These are phyloP conservation scores for Iberis pinnata DNA, from an alignment of 345 rosid species.

Conservation along the genomic window DNA sequence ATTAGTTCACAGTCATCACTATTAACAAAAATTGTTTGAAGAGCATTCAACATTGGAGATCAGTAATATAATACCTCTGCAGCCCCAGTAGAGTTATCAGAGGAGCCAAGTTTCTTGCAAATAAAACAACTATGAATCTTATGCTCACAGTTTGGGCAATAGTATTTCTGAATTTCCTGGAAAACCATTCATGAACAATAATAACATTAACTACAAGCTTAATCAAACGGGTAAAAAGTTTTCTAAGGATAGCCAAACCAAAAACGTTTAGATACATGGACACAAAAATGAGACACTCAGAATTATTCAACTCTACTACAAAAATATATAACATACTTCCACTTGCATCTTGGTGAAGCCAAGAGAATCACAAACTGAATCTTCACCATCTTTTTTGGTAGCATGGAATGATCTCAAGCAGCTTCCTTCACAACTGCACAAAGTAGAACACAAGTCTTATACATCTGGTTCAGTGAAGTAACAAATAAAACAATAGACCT, in stretches of 20 bases:
- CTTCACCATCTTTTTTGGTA: slow-evolving; percentile 49
- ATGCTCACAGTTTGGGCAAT: slow-evolving; percentile 65
- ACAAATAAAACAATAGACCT: too few species aligned
- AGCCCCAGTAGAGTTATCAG: slow-evolving; percentile 54
- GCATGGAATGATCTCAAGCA: slow-evolving; percentile 94
- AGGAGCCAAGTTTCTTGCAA: slow-evolving; percentile 76
- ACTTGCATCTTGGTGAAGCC: slow-evolving; percentile 54
- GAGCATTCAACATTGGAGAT: slow-evolving; percentile 14
- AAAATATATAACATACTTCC: slow-evolving; percentile 41
- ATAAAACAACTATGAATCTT: slow-evolving; percentile 76
- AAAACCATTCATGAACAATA: slow-evolving; percentile 20
- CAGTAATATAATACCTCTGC: slow-evolving; percentile 54
- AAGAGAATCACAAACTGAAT: slow-evolving; percentile 56
- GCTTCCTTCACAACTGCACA: slow-evolving; percentile 74
- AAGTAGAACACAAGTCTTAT: slow-evolving; percentile 21
- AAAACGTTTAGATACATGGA: not conserved
- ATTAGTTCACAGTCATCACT: slow-evolving; percentile 11
- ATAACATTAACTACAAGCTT: slow-evolving; percentile 14
- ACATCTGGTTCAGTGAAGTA: slow-evolving; percentile 17
- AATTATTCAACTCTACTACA: slow-evolving; percentile 5
- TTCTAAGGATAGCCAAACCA: not conserved
- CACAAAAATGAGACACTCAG: slow-evolving; percentile 1
- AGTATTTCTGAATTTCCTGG: slow-evolving; percentile 55
- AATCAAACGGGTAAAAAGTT: not conserved
- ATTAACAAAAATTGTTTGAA: slow-evolving; percentile 9